These are phyloP conservation scores for Funneliformis caledonium DNA, from an alignment of 371 early-diverging fungal species.

Conservation along the genomic window DNA sequence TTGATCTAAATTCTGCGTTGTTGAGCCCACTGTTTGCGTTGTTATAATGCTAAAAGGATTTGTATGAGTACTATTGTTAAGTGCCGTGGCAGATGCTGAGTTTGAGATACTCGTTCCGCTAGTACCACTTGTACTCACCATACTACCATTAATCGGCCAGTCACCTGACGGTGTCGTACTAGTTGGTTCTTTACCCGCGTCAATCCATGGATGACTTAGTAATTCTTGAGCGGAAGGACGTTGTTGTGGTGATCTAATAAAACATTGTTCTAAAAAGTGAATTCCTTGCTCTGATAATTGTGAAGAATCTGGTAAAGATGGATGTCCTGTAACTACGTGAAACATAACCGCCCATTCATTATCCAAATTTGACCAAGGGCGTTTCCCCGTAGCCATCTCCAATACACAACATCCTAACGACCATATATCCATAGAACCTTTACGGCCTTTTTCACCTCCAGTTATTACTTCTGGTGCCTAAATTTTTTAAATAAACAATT, in stretches of 20 bases:
- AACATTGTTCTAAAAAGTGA: slow-evolving; percentile 80
- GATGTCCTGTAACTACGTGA: slow-evolving; percentile 76
- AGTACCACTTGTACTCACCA: neutral
- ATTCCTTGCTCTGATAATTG: slow-evolving; percentile 69
- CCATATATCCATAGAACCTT: slow-evolving; percentile 94
- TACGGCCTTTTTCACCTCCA: slow-evolving; percentile 74
- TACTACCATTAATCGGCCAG: neutral
- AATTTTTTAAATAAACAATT: neutral
- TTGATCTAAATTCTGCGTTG: neutral
- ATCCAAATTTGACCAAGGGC: slow-evolving; percentile 92
- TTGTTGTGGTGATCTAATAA: slow-evolving; percentile 71
- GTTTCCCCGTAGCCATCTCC: slow-evolving; percentile 92
- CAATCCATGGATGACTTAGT: slow-evolving; percentile 77
- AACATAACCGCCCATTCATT: slow-evolving; percentile 95
- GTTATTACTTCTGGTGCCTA: slow-evolving; percentile 92
- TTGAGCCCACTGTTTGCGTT: neutral
- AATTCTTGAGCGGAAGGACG: slow-evolving; percentile 82
- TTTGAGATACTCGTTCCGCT: neutral
- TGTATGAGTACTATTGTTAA: neutral
- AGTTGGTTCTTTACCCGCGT: slow-evolving; percentile 27
- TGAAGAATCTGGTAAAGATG: slow-evolving; percentile 71
- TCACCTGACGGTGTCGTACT: neutral
- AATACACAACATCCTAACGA: slow-evolving; percentile 92
- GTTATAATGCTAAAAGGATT: neutral
- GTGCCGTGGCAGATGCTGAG: neutral